A percentile compares a stretch with the other conserved stretches of the same genome.
Evolutionary conservation across 257 asterid species (phyloP).

Genomic region (Nicotiana attenuata): DNA sequence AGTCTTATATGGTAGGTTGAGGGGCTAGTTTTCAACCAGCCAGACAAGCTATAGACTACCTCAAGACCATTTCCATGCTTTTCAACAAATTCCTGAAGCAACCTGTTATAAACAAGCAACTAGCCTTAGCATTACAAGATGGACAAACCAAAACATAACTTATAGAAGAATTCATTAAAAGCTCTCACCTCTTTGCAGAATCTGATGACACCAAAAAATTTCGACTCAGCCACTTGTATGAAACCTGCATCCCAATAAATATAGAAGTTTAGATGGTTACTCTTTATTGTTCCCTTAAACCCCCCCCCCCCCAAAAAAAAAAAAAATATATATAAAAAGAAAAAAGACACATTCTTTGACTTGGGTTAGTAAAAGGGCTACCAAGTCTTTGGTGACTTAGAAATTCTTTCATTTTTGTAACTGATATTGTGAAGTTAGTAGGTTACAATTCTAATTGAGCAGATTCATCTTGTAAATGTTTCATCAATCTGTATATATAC

Average conservation of each 20-base stretch:
- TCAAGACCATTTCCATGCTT: conserved; percentile 60
- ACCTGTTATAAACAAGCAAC: conserved; percentile 30
- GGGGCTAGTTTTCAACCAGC: conserved; percentile 73
- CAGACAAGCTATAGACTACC: conserved; percentile 70
- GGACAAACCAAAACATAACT: background rate
- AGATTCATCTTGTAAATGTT: background rate
- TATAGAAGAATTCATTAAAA: background rate
- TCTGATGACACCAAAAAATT: conserved; percentile 78
- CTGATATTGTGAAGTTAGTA: background rate
- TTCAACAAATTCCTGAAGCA: conserved; percentile 77
- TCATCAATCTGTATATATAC: background rate
- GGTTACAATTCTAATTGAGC: background rate
- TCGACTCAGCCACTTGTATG: conserved; percentile 98
- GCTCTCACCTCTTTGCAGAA: conserved; percentile 74
- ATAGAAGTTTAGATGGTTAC: background rate
- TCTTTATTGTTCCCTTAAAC: background rate
- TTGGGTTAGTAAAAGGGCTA: background rate
- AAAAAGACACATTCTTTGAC: background rate
- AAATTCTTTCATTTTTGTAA: background rate
- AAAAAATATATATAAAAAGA: background rate
- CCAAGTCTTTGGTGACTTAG: background rate
- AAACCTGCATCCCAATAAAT: conserved; percentile 45
- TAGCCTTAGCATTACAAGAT: background rate
- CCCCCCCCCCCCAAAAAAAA: background rate
- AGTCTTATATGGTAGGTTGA: conserved; percentile 66